Percentiles rank a stretch among this genome's conserved stretches.
Evolutionary conservation across 805 yeast species (phyloP).

Genomic region (Nakazawaea ishiwadae): DNA sequence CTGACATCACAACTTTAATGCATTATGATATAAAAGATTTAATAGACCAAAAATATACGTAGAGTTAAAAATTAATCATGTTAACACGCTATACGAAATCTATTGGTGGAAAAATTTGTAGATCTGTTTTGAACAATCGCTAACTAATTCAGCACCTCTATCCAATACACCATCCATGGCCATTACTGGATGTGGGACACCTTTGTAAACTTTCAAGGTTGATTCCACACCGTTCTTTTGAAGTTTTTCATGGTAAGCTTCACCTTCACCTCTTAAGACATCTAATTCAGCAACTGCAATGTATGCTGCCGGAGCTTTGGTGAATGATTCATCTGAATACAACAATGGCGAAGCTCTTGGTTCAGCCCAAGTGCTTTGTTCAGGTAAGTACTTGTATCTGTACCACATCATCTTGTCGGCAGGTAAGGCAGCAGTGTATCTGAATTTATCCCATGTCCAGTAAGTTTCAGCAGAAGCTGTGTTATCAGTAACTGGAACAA

Average conservation of each 20-base stretch:
- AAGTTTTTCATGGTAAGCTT: constrained; percentile 35
- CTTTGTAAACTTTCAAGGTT: constrained; percentile 31
- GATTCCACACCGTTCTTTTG: constrained; percentile 30
- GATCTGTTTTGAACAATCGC: constrained; percentile 5
- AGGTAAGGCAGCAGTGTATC: constrained; percentile 38
- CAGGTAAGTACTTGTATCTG: constrained; percentile 34
- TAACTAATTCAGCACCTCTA: constrained; percentile 11
- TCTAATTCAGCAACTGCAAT: constrained; percentile 41
- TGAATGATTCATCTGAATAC: constrained; percentile 34
- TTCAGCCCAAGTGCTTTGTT: constrained; percentile 28
- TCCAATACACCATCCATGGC: constrained; percentile 32
- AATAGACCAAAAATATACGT: not conserved
- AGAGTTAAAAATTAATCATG: no score
- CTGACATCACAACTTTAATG: no score
- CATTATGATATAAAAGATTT: not conserved
- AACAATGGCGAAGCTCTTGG: constrained; percentile 36
- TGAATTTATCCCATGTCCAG: constrained; percentile 33
- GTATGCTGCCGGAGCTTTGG: constrained; percentile 34
- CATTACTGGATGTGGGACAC: constrained; percentile 46
- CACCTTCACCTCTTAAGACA: constrained; percentile 39
- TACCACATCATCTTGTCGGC: constrained; percentile 43
- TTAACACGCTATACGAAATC: not conserved
- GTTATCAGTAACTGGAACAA: constrained; percentile 41
- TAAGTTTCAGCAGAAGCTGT: constrained; percentile 32
- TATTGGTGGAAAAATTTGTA: constrained; percentile 1